Base-by-base conservation (phyloP, 352 stramenopile species). In the Globisporangium rhizosaccharum region DNA sequence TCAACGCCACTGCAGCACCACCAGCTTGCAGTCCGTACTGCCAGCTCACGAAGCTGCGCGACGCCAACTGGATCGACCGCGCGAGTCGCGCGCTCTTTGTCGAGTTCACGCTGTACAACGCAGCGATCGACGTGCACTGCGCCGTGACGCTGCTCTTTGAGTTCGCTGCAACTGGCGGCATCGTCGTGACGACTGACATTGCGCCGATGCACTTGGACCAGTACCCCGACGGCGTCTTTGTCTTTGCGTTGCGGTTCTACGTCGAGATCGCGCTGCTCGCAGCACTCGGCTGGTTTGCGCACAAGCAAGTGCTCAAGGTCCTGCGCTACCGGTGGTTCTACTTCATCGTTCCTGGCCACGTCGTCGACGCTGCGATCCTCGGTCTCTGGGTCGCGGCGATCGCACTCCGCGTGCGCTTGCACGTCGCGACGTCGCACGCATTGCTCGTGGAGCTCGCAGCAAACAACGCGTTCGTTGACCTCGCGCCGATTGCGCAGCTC, bases 91-190 rank as follows among this genome's bases (percentile, higher is more conserved):
- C 74, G 33, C 57, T 90, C 15, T 76, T 88, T 50, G 63, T 77
- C 15, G 66, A 76, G 46, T 90, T 87, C 59, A 92, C 87, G 42
- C 42, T 89, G 23, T 88, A 87, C 72, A 88, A 85, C 20, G 57
- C 68, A 10, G 76, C 72, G 3, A 44, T 74, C 8, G 78, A 79
- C 10, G 64, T 79, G 36, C 76, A 87, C 58, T 77, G 65, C 26
- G 63, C 68, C 2, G 69, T 86, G 4, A 68, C 68, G 11, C 56
- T 92, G 1, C 54, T 85, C 12, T 88, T 89, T 28, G 77, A 88
- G 58, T 79, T 92, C 48, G 63, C 65, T 17, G 42, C 71, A 8
- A 71, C 66, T 0, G 77, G 73, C 6, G 75, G 64, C 10, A 58
- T 81, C 23, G 37, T 87, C 1, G 51, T 67, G 14, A 73, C 70